Percentiles rank a stretch among this genome's conserved stretches.
Conservation (phyloP, 2,329 filamentous ascomycete genomes). For the Pseudocercospora musae region DNA sequence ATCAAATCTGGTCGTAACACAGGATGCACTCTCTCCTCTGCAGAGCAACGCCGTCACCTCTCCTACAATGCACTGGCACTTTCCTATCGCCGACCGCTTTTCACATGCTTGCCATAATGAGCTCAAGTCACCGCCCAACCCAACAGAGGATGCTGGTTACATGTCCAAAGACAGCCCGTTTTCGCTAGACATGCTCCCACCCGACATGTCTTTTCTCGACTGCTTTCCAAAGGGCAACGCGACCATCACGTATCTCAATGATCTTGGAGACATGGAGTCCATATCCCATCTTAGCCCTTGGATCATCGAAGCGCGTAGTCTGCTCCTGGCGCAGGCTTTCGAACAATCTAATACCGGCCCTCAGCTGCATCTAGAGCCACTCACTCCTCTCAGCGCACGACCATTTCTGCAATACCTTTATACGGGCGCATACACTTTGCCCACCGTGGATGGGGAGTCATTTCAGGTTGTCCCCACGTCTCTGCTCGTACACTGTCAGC, state of each 20-base stretch:
- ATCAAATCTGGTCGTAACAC: not conserved
- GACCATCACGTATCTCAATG: slow-evolving; percentile 33
- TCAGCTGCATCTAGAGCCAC: slow-evolving; percentile 40
- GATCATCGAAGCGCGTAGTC: slow-evolving; percentile 37
- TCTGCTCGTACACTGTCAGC: slow-evolving; percentile 41
- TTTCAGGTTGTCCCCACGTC: slow-evolving; percentile 32
- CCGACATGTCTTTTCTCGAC: slow-evolving; percentile 22
- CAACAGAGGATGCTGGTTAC: not conserved
- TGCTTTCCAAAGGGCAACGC: slow-evolving; percentile 27
- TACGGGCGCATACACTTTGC: slow-evolving; percentile 38
- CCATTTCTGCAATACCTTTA: slow-evolving; percentile 45
- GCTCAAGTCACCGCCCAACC: not conserved
- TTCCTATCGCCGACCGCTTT: not conserved
- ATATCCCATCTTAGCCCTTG: slow-evolving; percentile 36
- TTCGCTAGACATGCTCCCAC: not conserved
- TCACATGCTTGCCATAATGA: not conserved
- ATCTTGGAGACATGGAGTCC: slow-evolving; percentile 32
- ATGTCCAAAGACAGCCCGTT: slow-evolving; percentile 8
- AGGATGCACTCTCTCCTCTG: not conserved
- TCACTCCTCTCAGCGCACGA: slow-evolving; percentile 33
- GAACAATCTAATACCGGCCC: slow-evolving; percentile 35
- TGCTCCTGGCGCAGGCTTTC: slow-evolving; percentile 41
- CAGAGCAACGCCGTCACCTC: not conserved
- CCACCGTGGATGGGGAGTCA: slow-evolving; percentile 22
- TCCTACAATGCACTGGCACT: not conserved